Evolutionary conservation across 345 rosid genomes (phyloP), one percentile per base, ranked within the genome.

Genomic region (Lepidium aucheri): DNA sequence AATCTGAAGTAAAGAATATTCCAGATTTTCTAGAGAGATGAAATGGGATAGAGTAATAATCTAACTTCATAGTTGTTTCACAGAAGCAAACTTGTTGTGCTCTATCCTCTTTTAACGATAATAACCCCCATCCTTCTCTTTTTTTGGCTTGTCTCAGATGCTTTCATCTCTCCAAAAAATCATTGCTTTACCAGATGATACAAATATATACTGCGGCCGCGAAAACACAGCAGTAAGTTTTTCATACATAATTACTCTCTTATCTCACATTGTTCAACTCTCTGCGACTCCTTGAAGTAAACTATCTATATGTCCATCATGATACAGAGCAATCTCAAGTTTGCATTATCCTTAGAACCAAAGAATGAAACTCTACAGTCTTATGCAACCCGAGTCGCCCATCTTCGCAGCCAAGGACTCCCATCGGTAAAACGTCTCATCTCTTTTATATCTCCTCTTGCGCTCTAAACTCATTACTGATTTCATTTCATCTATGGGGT

Each of bases 311-410:
- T 18, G 1, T 45, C 35, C 26, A 12, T 60, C 69, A 65, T 77
- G 68, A 35, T 42, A 49, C 91, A 94, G 99, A 74, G 87, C 53
- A 90, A 90, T 75, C 78, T 95, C 9, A 90, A 88, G 79, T 94
- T 94, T 72, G 99, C 99, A 20, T 53, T 94, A 73, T 88, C 95
- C 1, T 75, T 94, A 49, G 99, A 94, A 81, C 97, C 96, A 67
- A 86, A 82, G 70, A 94, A 90, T 55, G 89, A 86, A 82, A 82
- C 82, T 30, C 97, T 94, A 63, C 84, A 78, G 75, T 79, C 92
- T 3, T 90, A 94, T 80, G 84, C 92, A 73, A 85, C 89, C 42
- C 77, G 76, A 45, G 86, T 94, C 15, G 87, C 86, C 35, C 95
- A 88, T 63, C 93, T 86, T 63, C 87, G 85, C 38, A 84, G 79